Base-by-base conservation (phyloP, 2,329 filamentous ascomycete species). In the Claviceps sp. region DNA sequence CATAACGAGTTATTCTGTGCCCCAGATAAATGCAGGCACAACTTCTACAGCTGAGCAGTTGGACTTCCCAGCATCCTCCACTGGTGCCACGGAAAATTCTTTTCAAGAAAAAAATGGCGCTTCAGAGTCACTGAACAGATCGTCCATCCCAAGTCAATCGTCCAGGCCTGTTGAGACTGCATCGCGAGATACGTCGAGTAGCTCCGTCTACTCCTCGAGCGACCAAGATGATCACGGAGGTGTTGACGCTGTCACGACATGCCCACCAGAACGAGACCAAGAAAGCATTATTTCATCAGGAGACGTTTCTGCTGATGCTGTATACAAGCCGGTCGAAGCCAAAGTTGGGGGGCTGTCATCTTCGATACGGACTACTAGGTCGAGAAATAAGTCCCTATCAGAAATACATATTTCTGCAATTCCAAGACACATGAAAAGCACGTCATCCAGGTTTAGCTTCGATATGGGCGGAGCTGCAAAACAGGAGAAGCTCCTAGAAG, bases 381-480 rank as follows among this genome's bases (percentile, higher is more conserved):
- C 80, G 1, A 72, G 76, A 40, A 76, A 78, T 51, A 62, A 73
- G 3, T 82, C 77, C n/a, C 54, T 73, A 1, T 75, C 76, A 0
- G 72, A 71, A 4, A 62, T 70, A 2, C 76, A 74, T 6, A 62
- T 71, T 2, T 77, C 75, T 6, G 72, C 75, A 1, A 55, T 83
- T 38, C 81, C 80, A 2, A 77, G 70, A 54, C 80, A 84, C 56
- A 84, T 84, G 80, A 84, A 83, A 66, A 89, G 85, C 63, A 87
- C 83, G 11, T 87, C 86, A 0, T 89, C 85, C 0, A 74, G 87
- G 14, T 90, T 91, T 62, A 90, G 86, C 60, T 91, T 91, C 60
- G 86, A 90, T 60, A 87, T 89, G 73, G 78, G 82, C 16, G 84
- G 83, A 5, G 80, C 80, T 5, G 84, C 84, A 14, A 76, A 79